Percentiles rank a stretch among this genome's conserved stretches.
These are phyloP conservation scores for Verticillium albo-atrum DNA, from an alignment of 2,329 filamentous ascomycete genomes.

Conservation along the genomic window DNA sequence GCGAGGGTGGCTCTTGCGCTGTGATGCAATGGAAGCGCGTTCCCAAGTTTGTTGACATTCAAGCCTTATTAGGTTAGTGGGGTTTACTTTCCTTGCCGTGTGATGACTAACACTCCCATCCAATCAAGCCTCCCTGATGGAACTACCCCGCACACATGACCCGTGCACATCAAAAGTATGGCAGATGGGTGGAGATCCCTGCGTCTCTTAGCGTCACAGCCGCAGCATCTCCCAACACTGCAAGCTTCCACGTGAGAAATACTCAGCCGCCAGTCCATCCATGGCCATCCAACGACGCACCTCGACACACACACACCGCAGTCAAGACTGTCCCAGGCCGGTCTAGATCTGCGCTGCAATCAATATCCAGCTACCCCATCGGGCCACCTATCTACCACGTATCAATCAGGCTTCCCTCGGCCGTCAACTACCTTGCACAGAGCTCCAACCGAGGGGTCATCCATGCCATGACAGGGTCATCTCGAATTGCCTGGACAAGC, in stretches of 20 bases:
- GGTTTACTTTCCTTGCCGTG: background rate
- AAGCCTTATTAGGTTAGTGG: background rate
- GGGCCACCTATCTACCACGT: background rate
- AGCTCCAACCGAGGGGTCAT: background rate
- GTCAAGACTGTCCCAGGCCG: constrained; percentile 3
- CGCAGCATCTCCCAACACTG: background rate
- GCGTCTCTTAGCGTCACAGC: background rate
- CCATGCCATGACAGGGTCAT: background rate
- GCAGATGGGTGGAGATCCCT: background rate
- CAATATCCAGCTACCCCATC: constrained; percentile 2
- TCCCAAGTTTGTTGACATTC: background rate
- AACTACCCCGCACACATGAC: background rate
- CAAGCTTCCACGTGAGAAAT: constrained; percentile 2
- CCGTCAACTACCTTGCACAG: background rate
- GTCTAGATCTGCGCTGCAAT: constrained; percentile 5
- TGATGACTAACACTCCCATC: background rate
- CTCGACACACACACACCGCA: background rate
- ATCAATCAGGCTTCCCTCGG: too few species aligned
- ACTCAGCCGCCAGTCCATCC: background rate
- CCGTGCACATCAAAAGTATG: background rate
- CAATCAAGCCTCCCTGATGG: background rate
- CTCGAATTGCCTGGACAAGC: background rate
- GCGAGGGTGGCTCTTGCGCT: constrained; percentile 1
- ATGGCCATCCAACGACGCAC: background rate
- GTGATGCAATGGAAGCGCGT: background rate